phyloP scores from a whole-genome alignment of 2,329 filamentous ascomycete genomes.

The Cladophialophora psammophila region DNA sequence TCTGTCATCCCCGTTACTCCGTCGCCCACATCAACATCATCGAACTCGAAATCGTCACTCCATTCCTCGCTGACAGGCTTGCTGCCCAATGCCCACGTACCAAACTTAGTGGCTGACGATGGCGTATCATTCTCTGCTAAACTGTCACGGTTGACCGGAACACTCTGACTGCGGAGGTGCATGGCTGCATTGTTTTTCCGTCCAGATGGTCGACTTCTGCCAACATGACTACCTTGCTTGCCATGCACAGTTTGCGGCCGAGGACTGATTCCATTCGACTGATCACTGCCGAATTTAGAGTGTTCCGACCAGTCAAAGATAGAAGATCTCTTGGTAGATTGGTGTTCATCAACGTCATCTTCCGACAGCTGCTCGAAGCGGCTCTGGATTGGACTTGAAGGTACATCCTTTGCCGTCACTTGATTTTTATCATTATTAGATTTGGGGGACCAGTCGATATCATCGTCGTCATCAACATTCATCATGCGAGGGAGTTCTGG shows the following conservation, averaged over 20 bases:
- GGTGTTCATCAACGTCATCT: constrained; percentile 36
- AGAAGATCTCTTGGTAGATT: constrained; percentile 58
- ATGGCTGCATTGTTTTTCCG: constrained; percentile 66
- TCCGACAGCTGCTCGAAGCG: constrained; percentile 32
- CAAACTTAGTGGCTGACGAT: constrained; percentile 65
- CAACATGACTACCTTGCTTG: constrained; percentile 64
- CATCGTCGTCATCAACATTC: constrained; percentile 33
- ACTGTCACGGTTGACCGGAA: constrained; percentile 64
- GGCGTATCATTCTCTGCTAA: constrained; percentile 57
- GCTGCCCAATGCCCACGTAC: constrained; percentile 71
- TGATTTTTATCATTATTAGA: constrained; percentile 15
- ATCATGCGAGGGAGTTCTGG: constrained; percentile 33
- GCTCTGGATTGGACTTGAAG: constrained; percentile 19
- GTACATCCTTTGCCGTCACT: neutral
- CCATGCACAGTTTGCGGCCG: constrained; percentile 70
- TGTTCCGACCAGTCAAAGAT: constrained; percentile 72
- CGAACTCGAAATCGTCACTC: constrained; percentile 73
- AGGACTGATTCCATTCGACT: constrained; percentile 58
- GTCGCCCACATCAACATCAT: constrained; percentile 56
- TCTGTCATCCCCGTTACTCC: constrained; percentile 25
- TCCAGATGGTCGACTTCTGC: constrained; percentile 64
- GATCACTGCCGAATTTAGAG: constrained; percentile 61
- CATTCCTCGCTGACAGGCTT: constrained; percentile 73
- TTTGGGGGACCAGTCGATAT: constrained; percentile 39
- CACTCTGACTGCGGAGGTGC: constrained; percentile 71